phyloP scores from a whole-genome alignment of 2,329 filamentous ascomycete genomes.

The Alternaria arbusti region DNA sequence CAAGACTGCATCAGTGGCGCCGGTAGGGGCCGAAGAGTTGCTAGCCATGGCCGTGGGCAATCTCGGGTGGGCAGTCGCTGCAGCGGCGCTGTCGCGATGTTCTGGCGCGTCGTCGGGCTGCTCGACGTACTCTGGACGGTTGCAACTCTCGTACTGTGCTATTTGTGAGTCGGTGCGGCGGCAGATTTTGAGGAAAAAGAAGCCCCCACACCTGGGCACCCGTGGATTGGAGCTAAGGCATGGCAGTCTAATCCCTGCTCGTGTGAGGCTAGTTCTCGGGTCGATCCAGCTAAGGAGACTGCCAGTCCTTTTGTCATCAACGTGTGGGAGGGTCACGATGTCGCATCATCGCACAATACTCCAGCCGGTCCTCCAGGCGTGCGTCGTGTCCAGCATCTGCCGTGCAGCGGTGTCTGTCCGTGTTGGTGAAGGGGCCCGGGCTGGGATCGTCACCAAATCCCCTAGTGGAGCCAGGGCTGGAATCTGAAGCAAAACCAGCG shows the following conservation, averaged over 20 bases:
- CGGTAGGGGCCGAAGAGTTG: constrained; percentile 47
- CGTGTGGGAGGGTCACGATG: background rate
- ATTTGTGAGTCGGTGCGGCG: constrained; percentile 12
- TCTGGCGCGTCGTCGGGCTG: background rate
- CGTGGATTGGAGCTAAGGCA: constrained; percentile 10
- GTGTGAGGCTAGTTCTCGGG: constrained; percentile 12
- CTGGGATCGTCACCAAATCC: constrained; percentile 1
- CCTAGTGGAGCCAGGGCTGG: constrained; percentile 14
- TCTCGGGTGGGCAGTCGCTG: constrained; percentile 1
- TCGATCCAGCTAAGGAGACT: constrained; percentile 11
- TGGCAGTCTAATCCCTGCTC: constrained; percentile 10
- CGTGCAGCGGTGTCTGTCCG: background rate
- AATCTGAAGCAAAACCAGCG: constrained; percentile 24
- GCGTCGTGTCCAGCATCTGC: background rate
- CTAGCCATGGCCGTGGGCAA: constrained; percentile 4
- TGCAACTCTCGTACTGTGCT: constrained; percentile 1
- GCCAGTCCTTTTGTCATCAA: background rate
- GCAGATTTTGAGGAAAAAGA: constrained; percentile 16
- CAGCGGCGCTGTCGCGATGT: background rate
- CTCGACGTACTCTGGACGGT: constrained; percentile 4
- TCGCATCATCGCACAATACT: background rate
- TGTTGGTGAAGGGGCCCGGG: background rate
- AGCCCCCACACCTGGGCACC: constrained; percentile 15
- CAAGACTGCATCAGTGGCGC: constrained; percentile 77
- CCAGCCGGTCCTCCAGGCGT: background rate